These are phyloP conservation scores for Sextonia rubra DNA, from an alignment of 164 flowering plant species.

Conservation along the genomic window DNA sequence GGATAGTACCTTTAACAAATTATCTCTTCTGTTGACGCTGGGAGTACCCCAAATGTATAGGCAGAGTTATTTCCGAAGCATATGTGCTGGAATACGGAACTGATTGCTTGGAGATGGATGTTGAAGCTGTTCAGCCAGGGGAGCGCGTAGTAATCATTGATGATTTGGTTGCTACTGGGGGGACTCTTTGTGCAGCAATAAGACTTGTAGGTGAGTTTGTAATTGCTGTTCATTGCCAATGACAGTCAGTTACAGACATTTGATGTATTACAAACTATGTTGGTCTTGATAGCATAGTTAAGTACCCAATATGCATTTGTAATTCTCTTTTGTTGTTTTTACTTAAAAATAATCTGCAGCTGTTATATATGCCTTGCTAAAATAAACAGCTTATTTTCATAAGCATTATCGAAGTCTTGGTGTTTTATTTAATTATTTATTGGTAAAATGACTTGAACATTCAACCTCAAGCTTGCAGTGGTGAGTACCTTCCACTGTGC, in stretches of 20 bases:
- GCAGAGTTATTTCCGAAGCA: conserved; percentile 66
- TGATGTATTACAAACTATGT: neutral
- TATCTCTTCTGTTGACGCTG: neutral
- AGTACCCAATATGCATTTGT: no score
- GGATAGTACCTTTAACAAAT: neutral
- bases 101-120: conserved; percentile 88
- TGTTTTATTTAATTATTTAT: no score
- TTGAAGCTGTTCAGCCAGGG: conserved; percentile 76
- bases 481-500: no score
- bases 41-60: conserved; percentile 26
- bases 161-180: conserved; percentile 95
- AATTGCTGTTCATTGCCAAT: neutral
- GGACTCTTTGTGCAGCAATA: conserved; percentile 83
- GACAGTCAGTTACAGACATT: neutral
- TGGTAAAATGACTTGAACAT: no score
- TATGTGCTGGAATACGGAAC: conserved; percentile 89
- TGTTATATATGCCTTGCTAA: no score
- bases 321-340: no score
- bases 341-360: no score
- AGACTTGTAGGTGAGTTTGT: conserved; percentile 57
- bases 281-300: no score
- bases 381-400: no score
- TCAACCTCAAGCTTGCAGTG: no score
- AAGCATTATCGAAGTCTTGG: no score
- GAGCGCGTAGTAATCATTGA: conserved; percentile 78